Evolutionary conservation across 257 asterid species (phyloP).

Genomic region (Phtheirospermum japonicum): DNA sequence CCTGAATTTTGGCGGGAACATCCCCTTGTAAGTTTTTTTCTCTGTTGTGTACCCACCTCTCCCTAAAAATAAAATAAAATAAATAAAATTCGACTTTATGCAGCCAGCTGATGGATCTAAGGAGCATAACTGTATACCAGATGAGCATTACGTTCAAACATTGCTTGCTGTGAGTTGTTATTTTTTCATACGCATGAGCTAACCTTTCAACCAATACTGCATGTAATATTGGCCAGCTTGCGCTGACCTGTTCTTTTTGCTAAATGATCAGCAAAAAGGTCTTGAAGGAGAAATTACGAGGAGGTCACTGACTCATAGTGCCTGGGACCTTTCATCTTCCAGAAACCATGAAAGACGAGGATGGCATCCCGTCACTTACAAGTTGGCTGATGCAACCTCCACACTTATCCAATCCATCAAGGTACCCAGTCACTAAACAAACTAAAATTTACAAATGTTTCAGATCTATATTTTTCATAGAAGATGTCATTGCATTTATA

Average conservation of each 20-base stretch:
- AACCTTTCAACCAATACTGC: neutral
- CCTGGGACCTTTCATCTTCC: constrained; percentile 65
- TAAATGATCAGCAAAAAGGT: constrained; percentile 44
- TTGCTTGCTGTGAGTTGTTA: constrained; percentile 59
- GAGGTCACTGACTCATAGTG: constrained; percentile 66
- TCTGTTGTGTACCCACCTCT: neutral
- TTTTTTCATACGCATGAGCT: neutral
- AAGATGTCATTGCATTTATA: neutral
- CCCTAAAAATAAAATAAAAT: neutral
- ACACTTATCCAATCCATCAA: constrained; percentile 61
- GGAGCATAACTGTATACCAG: constrained; percentile 83
- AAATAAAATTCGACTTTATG: constrained; percentile 17
- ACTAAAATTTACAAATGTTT: neutral
- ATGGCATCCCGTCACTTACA: constrained; percentile 80
- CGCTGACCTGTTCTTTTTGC: neutral
- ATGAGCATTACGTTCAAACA: constrained; percentile 80
- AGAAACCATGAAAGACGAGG: constrained; percentile 59
- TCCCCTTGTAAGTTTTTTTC: constrained; percentile 50
- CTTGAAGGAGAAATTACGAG: constrained; percentile 61
- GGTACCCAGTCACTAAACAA: constrained; percentile 32
- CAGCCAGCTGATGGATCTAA: constrained; percentile 64
- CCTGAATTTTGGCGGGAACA: constrained; percentile 83
- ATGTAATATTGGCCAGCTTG: constrained; percentile 4
- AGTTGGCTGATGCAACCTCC: constrained; percentile 66
- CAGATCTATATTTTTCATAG: neutral